phyloP scores from a whole-genome alignment of 2,329 filamentous ascomycete genomes.

The Zymoseptoria crescenta region DNA sequence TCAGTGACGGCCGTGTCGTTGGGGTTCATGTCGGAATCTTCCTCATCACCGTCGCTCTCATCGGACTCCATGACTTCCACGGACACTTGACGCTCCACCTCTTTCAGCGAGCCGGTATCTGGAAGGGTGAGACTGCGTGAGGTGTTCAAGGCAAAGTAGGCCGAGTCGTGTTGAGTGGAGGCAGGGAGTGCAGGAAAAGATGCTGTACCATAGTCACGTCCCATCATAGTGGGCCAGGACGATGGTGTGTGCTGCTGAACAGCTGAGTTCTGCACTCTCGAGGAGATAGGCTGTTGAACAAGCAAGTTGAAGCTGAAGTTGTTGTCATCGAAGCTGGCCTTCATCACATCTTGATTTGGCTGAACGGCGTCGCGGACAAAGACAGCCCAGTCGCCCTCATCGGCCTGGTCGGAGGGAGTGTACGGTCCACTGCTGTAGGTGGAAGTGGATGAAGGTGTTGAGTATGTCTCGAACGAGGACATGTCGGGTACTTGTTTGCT shows the following conservation, averaged over 20 bases:
- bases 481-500: not conserved
- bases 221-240: not conserved
- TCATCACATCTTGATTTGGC: too few relatives aligned
- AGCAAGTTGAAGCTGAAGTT: slow-evolving; percentile 71
- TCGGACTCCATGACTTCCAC: not conserved
- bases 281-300: not conserved
- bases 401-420: slow-evolving; percentile 57
- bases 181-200: not conserved
- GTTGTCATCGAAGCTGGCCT: slow-evolving; percentile 55
- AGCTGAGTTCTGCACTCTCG: not conserved
- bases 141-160: not conserved
- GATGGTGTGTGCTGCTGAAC: not conserved
- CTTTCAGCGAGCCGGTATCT: not conserved
- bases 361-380: slow-evolving; percentile 57
- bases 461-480: not conserved
- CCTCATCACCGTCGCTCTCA: not conserved
- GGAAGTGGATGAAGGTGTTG: not conserved
- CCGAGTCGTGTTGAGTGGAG: not conserved
- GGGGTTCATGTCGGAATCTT: slow-evolving; percentile 5
- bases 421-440: not conserved
- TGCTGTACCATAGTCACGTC: not conserved
- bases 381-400: slow-evolving; percentile 61
- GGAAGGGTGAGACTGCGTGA: not conserved
- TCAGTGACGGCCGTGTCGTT: slow-evolving; percentile 13
- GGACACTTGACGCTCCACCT: not conserved